phyloP scores from a whole-genome alignment of 1,139 yeast genomes.

The Suhomyces wounanorum region DNA sequence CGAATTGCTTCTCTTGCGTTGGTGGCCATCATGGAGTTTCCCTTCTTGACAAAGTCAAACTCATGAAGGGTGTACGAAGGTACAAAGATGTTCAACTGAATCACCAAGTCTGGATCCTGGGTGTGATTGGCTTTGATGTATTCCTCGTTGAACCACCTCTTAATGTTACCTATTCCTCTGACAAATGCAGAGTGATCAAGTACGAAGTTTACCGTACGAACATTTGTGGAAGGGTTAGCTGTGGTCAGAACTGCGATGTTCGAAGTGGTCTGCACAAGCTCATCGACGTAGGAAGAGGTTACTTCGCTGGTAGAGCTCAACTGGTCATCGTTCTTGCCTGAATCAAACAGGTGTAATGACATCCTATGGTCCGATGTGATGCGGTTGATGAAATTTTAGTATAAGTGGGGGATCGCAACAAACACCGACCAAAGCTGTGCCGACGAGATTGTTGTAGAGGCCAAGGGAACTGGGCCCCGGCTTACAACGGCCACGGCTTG shows the following conservation, averaged over 20 bases:
- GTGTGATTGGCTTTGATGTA: slow-evolving; percentile 28
- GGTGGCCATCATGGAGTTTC: slow-evolving; percentile 54
- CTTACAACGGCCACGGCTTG: neutral
- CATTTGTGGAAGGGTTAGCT: neutral
- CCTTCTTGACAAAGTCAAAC: slow-evolving; percentile 55
- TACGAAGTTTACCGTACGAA: slow-evolving; percentile 38
- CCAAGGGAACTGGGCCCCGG: too few species aligned
- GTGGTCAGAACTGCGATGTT: neutral
- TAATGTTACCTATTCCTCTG: slow-evolving; percentile 60
- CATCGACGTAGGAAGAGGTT: slow-evolving; percentile 6
- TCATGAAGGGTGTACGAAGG: slow-evolving; percentile 61
- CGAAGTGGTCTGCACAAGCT: slow-evolving; percentile 1
- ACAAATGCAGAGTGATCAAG: slow-evolving; percentile 61
- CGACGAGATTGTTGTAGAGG: too few species aligned
- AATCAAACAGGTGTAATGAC: slow-evolving; percentile 13
- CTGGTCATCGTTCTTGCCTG: slow-evolving; percentile 5
- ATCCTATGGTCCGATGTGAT: slow-evolving; percentile 1
- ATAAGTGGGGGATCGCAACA: neutral
- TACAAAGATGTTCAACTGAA: slow-evolving; percentile 37
- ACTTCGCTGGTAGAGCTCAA: slow-evolving; percentile 2
- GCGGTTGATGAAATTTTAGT: neutral
- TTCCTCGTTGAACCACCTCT: slow-evolving; percentile 54
- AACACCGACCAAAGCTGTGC: neutral
- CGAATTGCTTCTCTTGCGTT: slow-evolving; percentile 60
- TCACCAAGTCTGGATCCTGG: slow-evolving; percentile 17